phyloP scores from a whole-genome alignment of 768 basidiomycete species.

The Pulveroboletus ravenelii region DNA sequence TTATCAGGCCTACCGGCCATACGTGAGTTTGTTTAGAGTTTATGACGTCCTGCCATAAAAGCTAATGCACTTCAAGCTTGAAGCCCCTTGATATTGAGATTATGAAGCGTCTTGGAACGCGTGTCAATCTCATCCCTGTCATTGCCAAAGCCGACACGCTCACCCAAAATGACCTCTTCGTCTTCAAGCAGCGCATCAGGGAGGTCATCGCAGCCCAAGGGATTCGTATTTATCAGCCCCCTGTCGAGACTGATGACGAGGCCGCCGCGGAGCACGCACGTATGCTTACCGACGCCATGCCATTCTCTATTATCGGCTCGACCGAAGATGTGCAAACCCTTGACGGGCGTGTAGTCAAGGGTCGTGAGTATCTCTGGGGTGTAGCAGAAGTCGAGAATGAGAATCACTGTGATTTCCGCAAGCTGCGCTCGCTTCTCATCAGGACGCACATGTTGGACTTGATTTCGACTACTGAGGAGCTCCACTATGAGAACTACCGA shows the following conservation, averaged over 20 bases:
- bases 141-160: constrained; percentile 97
- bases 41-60: not conserved
- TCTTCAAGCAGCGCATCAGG: constrained; percentile 93
- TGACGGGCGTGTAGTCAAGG: constrained; percentile 93
- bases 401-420: constrained; percentile 98
- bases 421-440: constrained; percentile 90
- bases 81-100: constrained; percentile 99
- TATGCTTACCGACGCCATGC: constrained; percentile 84
- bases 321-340: constrained; percentile 89
- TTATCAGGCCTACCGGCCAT: constrained; percentile 93
- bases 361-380: constrained; percentile 98
- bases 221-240: constrained; percentile 93
- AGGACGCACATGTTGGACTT: constrained; percentile 98
- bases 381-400: constrained; percentile 99
- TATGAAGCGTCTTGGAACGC: constrained; percentile 98
- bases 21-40: constrained; percentile 55
- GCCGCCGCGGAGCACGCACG: constrained; percentile 85
- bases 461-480: constrained; percentile 92
- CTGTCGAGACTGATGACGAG: constrained; percentile 85
- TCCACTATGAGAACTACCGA: constrained; percentile 96
- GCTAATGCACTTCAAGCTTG: constrained; percentile 39
- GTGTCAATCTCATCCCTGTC: constrained; percentile 97
- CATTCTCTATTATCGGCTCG: constrained; percentile 97
- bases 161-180: constrained; percentile 84
- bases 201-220: constrained; percentile 88